Base-by-base conservation (phyloP, 2,329 filamentous ascomycete species). In the Zasmidium cellare region DNA sequence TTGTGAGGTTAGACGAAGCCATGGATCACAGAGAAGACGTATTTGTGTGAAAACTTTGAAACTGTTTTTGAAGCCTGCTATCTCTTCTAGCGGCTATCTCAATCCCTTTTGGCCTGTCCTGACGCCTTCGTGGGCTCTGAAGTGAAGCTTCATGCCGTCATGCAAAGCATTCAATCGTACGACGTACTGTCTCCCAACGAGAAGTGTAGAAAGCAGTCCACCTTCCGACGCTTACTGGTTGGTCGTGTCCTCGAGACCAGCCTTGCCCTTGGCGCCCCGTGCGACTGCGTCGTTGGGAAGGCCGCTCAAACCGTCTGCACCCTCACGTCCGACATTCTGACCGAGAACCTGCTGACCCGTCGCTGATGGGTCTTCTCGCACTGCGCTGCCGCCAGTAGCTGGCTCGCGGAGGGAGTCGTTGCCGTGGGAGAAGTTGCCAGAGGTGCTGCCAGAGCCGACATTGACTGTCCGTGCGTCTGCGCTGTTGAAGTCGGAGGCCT, bases 401-500 rank as follows among this genome's bases (percentile, higher is more conserved):
- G 78, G 77, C 51, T 73, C 74, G 31, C 76, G 72, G 11, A 79
- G 70, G 23, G 62, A 61, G 47, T 86, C 75, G 60, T 82, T 80
- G 53, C 77, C 82, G 64, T 82, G 72, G 19, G 75, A 69, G 58
- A 69, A 64, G 25, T 35, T 51, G 56, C 69, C 70, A 11, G 63
- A 66, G 1, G 80, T 66, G 54, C 81, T 75, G 19, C 88, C 87
- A 35, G 86, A 84, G 62, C 88, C 88, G 49, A 90, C 85, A 70
- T 90, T 88, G 70, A 90, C 86, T 56, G 78, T 90, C 61, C 83
- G 77, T 28, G 81, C 81, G 68, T 93, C 89, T 51, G 83, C 79
- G 0, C 87, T 90, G 72, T 92, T 86, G 82, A 86, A 92, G 80
- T 94, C 90, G 3, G 88, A 89, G n/a, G 85, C 77, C n/a, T 76